phyloP scores from a whole-genome alignment of 2,329 filamentous ascomycete species.

The Biscogniauxia sp. region DNA sequence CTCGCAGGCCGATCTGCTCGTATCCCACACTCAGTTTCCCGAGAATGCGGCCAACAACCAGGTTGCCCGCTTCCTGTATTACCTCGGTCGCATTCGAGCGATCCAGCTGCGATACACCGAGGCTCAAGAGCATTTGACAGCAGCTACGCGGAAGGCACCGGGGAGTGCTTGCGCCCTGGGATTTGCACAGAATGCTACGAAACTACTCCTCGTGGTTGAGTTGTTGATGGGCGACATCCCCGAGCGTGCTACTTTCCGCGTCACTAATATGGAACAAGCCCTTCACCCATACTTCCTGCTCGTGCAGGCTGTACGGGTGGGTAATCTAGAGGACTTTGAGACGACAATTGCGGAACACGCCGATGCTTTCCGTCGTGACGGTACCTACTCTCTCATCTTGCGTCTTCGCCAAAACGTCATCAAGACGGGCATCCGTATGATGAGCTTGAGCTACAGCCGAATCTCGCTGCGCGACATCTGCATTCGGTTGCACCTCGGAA shows the following conservation, averaged over 20 bases:
- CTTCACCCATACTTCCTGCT: constrained; percentile 92
- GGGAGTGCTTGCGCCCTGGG: constrained; percentile 85
- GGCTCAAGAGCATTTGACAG: constrained; percentile 89
- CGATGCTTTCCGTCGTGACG: constrained; percentile 85
- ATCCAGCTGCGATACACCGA: constrained; percentile 97
- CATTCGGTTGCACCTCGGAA: constrained; percentile 87
- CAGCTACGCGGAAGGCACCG: constrained; percentile 92
- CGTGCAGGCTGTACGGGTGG: constrained; percentile 93
- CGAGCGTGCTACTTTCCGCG: constrained; percentile 89
- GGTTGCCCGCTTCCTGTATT: constrained; percentile 95
- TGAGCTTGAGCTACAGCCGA: constrained; percentile 95
- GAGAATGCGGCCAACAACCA: constrained; percentile 95
- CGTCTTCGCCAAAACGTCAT: constrained; percentile 97
- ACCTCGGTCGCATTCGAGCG: constrained; percentile 91
- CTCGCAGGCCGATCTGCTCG: constrained; percentile 89
- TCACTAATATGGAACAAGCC: constrained; percentile 79
- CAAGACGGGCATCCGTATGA: constrained; percentile 98
- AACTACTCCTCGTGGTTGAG: constrained; percentile 95
- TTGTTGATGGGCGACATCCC: constrained; percentile 98
- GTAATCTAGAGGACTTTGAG: constrained; percentile 90
- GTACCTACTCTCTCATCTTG: constrained; percentile 92
- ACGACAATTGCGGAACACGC: constrained; percentile 79
- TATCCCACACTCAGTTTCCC: constrained; percentile 94
- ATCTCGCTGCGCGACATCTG: constrained; percentile 98
- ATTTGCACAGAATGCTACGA: constrained; percentile 94